These are phyloP conservation scores for Xylona heveae DNA, from an alignment of 495 filamentous ascomycete genomes.

Conservation along the genomic window DNA sequence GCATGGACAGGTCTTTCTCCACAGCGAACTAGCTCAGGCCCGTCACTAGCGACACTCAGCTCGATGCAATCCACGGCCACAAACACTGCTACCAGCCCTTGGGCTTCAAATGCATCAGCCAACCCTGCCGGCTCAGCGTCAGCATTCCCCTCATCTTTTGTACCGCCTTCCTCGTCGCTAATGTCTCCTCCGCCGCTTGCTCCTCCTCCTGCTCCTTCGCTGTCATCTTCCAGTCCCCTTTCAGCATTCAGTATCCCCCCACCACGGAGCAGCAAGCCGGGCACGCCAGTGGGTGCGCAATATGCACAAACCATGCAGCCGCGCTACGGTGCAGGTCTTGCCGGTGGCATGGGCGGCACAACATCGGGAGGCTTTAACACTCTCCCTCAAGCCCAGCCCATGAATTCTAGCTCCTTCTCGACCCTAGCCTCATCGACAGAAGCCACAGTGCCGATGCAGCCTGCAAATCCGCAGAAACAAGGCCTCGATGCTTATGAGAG, in stretches of 20 bases:
- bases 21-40: no score
- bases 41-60: conserved; percentile 1
- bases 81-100: no score
- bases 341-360: no score
- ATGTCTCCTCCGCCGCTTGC: background rate
- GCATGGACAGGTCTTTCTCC: background rate
- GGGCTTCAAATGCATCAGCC: no score
- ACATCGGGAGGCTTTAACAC: no score
- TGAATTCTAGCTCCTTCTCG: background rate
- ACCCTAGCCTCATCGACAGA: background rate
- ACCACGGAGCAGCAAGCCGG: background rate
- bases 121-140: no score
- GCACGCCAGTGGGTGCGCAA: background rate
- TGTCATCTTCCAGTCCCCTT: background rate
- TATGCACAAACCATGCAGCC: no score
- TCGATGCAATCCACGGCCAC: no score
- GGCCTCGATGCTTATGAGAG: conserved; percentile 6
- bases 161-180: background rate
- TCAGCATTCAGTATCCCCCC: background rate
- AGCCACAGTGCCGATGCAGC: background rate
- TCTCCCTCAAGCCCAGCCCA: background rate
- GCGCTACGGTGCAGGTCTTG: no score
- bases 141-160: no score
- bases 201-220: background rate
- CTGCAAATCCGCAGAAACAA: background rate